These are phyloP conservation scores for Tephrocybe rancida DNA, from an alignment of 768 basidiomycete species.

Conservation along the genomic window DNA sequence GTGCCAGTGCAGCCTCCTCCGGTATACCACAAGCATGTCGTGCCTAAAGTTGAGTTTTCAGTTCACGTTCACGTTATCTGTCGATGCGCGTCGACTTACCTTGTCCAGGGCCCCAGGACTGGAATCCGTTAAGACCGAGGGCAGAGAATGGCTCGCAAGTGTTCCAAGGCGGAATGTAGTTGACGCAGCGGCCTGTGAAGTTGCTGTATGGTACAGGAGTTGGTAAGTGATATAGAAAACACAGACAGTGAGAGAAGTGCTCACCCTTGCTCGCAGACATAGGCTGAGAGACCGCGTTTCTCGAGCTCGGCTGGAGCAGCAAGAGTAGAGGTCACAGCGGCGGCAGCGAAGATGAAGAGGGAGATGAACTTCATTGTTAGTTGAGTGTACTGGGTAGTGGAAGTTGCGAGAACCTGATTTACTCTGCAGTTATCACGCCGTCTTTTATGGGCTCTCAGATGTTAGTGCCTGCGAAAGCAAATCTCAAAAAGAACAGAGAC, in stretches of 20 bases:
- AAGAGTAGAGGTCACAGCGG: no score
- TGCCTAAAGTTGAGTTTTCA: neutral
- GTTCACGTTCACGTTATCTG: neutral
- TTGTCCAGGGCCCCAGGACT: conserved; percentile 8
- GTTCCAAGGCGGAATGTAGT: conserved; percentile 7
- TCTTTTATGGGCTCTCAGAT: no score
- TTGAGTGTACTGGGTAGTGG: no score
- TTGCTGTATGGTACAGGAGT: no score
- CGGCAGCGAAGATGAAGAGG: conserved; percentile 4
- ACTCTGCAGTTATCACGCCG: no score
- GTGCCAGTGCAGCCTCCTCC: conserved; percentile 9
- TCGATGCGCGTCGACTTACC: neutral
- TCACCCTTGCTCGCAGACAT: conserved; percentile 4
- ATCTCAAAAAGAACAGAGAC: no score
- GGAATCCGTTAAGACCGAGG: conserved; percentile 8
- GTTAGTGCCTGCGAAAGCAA: no score
- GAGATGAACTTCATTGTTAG: conserved; percentile 11
- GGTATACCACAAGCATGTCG: conserved; percentile 13
- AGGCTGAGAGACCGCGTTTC: conserved; percentile 9
- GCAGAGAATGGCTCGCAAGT: no score
- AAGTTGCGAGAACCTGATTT: no score
- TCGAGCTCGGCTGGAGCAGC: conserved; percentile 8
- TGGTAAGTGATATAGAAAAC: neutral
- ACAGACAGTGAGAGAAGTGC: neutral
- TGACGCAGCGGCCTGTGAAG: neutral